These are phyloP conservation scores for Pseudogymnoascus sp. DNA, from an alignment of 2,329 filamentous ascomycete species.

Conservation along the genomic window DNA sequence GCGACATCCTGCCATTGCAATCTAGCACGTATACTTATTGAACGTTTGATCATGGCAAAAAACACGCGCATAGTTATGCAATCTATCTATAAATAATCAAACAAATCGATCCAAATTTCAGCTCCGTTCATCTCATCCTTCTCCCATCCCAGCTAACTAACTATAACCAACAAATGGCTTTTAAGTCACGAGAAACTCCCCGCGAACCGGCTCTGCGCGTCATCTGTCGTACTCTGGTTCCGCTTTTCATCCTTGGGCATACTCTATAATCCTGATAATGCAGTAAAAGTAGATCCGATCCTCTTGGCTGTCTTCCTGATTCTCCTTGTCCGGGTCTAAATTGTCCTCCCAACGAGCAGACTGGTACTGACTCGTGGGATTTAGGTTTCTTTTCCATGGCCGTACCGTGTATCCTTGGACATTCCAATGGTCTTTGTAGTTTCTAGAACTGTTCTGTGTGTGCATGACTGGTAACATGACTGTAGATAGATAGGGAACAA, in stretches of 20 bases:
- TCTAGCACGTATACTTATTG: not conserved
- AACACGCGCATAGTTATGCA: not conserved
- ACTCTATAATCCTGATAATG: constrained; percentile 8
- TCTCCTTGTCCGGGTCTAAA: not conserved
- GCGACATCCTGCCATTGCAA: not conserved
- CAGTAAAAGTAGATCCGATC: constrained; percentile 5
- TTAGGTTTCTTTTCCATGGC: not conserved
- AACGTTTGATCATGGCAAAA: not conserved
- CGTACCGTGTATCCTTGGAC: constrained; percentile 16
- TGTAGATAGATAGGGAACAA: constrained; percentile 11
- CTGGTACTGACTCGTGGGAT: constrained; percentile 6
- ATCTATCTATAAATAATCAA: constrained; percentile 4
- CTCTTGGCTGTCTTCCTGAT: not conserved
- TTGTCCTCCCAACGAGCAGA: constrained; percentile 8
- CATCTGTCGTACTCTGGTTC: not conserved
- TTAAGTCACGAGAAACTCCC: constrained; percentile 1
- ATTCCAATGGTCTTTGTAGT: constrained; percentile 10
- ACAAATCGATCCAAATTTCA: not conserved
- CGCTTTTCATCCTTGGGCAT: not conserved
- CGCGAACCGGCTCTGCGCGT: not conserved
- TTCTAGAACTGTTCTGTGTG: constrained; percentile 6
- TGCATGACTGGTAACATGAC: constrained; percentile 25
- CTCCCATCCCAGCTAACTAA: not conserved
- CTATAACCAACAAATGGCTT: not conserved
- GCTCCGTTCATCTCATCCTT: not conserved